Percentiles rank a stretch among this genome's conserved stretches.
phyloP scores from a whole-genome alignment of 1,284 basidiomycete genomes.

The Tremellales sp. region DNA sequence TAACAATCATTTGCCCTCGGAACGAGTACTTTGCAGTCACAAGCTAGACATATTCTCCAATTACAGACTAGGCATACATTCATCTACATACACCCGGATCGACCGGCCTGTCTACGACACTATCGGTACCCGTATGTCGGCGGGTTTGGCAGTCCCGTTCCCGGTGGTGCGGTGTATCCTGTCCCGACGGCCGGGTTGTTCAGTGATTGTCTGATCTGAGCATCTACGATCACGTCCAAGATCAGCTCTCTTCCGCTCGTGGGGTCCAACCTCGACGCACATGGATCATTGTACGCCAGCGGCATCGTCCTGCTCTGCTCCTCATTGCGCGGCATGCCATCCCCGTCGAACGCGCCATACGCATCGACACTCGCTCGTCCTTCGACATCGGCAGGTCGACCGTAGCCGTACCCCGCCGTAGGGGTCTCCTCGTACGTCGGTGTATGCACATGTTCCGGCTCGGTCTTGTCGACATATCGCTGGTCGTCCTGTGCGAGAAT shows the following conservation, averaged over 20 bases:
- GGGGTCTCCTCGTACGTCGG: slow-evolving; percentile 50
- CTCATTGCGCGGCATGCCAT: slow-evolving; percentile 45
- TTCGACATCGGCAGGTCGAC: slow-evolving; percentile 26
- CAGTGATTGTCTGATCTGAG: slow-evolving; percentile 34
- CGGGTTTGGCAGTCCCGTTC: slow-evolving; percentile 25
- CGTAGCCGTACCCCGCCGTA: slow-evolving; percentile 53
- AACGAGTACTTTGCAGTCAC: no score
- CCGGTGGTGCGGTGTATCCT: slow-evolving; percentile 5
- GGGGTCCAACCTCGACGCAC: slow-evolving; percentile 60
- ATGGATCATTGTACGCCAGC: slow-evolving; percentile 45
- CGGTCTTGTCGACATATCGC: slow-evolving; percentile 30
- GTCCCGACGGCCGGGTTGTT: slow-evolving; percentile 8
- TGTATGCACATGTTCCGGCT: slow-evolving; percentile 7
- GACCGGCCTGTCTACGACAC: neutral
- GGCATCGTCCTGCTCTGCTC: slow-evolving; percentile 74
- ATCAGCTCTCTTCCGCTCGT: neutral
- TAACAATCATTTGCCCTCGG: no score
- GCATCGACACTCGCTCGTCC: slow-evolving; percentile 69
- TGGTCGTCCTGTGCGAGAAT: slow-evolving; percentile 28
- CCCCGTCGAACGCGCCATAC: slow-evolving; percentile 73
- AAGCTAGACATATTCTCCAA: no score
- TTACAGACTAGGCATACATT: no score
- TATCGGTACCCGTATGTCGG: slow-evolving; percentile 35
- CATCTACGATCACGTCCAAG: slow-evolving; percentile 19
- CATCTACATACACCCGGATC: no score